Conservation (phyloP, 2,329 filamentous ascomycete genomes). For the Aspergillus proliferans region DNA sequence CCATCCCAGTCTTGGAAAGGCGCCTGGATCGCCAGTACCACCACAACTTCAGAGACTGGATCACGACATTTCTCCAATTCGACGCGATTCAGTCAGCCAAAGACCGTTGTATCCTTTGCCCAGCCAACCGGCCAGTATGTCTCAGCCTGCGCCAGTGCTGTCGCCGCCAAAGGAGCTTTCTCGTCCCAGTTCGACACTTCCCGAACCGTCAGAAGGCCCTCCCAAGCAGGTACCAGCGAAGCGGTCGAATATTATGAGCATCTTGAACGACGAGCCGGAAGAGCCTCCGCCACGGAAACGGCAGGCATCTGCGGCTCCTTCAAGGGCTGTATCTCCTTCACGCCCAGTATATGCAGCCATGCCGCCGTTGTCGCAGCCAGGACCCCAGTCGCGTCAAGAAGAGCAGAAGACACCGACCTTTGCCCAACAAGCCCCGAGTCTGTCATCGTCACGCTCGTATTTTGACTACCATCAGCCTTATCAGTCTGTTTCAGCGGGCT, state of each 20-base stretch:
- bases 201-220: conserved; percentile 28
- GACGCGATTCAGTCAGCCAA: conserved; percentile 31
- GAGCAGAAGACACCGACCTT: conserved; percentile 25
- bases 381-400: conserved; percentile 19
- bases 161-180: conserved; percentile 32
- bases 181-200: conserved; percentile 27
- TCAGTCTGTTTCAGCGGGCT: conserved; percentile 17
- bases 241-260: conserved; percentile 45
- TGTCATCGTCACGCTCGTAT: conserved; percentile 25
- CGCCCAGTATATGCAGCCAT: conserved; percentile 22
- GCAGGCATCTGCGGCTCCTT: conserved; percentile 12
- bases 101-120: conserved; percentile 27
- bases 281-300: conserved; percentile 43
- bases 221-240: conserved; percentile 41
- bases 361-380: conserved; percentile 17
- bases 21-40: conserved; percentile 30
- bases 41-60: conserved; percentile 23
- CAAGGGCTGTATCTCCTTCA: conserved; percentile 14
- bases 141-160: conserved; percentile 23
- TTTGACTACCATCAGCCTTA: conserved; percentile 27
- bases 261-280: conserved; percentile 44
- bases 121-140: conserved; percentile 18
- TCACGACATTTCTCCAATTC: conserved; percentile 27
- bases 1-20: conserved; percentile 28
- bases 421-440: conserved; percentile 21